Conservation (phyloP, 495 filamentous ascomycete genomes). For the Penicillium goetzii region DNA sequence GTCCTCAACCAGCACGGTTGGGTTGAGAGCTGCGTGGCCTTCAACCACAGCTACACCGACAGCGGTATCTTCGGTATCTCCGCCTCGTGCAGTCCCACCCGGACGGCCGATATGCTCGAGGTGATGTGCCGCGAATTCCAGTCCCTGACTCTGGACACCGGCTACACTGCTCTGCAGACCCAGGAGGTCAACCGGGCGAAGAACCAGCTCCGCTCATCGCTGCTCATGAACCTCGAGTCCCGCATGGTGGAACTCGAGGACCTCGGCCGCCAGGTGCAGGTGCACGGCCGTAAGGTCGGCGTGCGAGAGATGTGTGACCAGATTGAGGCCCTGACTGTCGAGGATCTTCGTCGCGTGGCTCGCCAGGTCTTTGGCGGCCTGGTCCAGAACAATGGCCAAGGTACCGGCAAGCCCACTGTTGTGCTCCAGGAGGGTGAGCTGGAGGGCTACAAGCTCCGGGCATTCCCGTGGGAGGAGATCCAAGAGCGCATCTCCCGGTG, state of each 20-base stretch:
- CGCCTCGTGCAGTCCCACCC: constrained; percentile 76
- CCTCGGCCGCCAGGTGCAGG: constrained; percentile 92
- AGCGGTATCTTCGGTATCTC: constrained; percentile 93
- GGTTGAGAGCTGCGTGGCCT: constrained; percentile 92
- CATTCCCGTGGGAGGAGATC: constrained; percentile 84
- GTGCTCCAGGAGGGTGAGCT: constrained; percentile 78
- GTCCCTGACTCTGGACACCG: constrained; percentile 71
- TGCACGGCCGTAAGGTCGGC: constrained; percentile 87
- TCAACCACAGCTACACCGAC: constrained; percentile 97
- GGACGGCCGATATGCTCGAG: constrained; percentile 80
- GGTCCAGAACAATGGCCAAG: constrained; percentile 73
- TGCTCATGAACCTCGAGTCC: constrained; percentile 97
- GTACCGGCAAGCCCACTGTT: constrained; percentile 90
- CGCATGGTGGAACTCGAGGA: constrained; percentile 99
- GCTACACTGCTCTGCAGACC: constrained; percentile 67
- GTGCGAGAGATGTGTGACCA: constrained; percentile 89
- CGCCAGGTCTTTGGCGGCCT: constrained; percentile 74
- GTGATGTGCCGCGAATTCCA: constrained; percentile 91
- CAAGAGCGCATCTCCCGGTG: constrained; percentile 82
- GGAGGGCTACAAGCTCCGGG: constrained; percentile 46
- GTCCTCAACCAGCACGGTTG: constrained; percentile 96
- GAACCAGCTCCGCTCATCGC: constrained; percentile 88
- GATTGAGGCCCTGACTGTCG: constrained; percentile 79
- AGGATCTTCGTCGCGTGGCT: constrained; percentile 87
- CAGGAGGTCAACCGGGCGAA: constrained; percentile 93